Base-by-base conservation (phyloP, 2,329 filamentous ascomycete genomes). In the Ilyonectria robusta region DNA sequence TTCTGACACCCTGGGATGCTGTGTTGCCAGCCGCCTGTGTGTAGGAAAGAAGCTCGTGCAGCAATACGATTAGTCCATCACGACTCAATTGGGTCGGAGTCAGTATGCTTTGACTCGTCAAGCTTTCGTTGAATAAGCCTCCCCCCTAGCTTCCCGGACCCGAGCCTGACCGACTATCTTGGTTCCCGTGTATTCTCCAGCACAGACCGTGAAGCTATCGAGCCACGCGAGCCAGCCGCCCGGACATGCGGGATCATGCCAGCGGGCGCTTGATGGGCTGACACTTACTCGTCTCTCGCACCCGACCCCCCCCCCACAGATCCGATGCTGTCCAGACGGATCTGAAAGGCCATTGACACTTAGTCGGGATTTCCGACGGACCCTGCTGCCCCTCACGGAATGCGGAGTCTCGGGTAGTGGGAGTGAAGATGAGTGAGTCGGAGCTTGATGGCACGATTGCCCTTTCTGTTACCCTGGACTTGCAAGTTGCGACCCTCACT, bases 201-300 rank as follows among this genome's bases (percentile, higher is more conserved):
- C 35, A 68, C 37, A 48, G 59, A 26, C 47, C 51, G 46, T 65
- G 31, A 50, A 50, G 46, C 31, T 40, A 57, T 67, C 42, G 33
- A 48, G 58, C 44, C 56, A 63, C 60, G 57, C 47, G 33, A 21
- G 59, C 58, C 47, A 63, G 59, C 48, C 50, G 54, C 53, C 64
- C 62, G 58, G 54, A 57, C 60, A 51, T 50, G 55, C 67, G 55
- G 56, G 48, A 70, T 67, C 65, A 65, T 59, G 58, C 58, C 59
- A 67, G 61, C 19, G 47, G 54, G 46, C 40, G 46, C 54, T 50
- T 40, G 48, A 57, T 68, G 62, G 65, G 62, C 65, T 67, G 58
- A 69, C 62, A n/a, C 23, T 21, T 57, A 35, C 23, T 59, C 29
- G 26, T 35, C 23, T 51, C 59, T 68, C 35, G 61, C 62, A 54